phyloP scores from a whole-genome alignment of 331 rosid species.

The Phaseolus coccineus region DNA sequence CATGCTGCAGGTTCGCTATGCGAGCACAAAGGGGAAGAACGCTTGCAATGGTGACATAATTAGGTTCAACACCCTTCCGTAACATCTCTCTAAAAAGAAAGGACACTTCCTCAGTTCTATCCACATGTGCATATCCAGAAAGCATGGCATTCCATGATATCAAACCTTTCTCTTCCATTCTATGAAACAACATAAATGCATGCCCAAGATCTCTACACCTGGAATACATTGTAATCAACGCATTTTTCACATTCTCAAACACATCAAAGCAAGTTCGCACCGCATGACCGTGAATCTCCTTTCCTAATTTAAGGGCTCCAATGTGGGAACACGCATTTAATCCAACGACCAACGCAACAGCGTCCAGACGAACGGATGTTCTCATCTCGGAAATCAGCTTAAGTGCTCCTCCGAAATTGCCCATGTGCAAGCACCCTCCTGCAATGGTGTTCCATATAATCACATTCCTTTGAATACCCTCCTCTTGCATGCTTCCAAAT shows the following conservation, averaged over 20 bases:
- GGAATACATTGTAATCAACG: slow-evolving; percentile 91
- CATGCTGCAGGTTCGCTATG: slow-evolving; percentile 84
- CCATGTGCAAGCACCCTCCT: slow-evolving; percentile 71
- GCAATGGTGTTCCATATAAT: slow-evolving; percentile 83
- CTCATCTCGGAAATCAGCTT: slow-evolving; percentile 79
- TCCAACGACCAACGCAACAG: slow-evolving; percentile 70
- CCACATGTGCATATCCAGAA: slow-evolving; percentile 73
- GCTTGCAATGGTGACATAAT: slow-evolving; percentile 82
- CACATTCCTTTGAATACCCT: slow-evolving; percentile 56
- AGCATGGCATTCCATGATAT: slow-evolving; percentile 89
- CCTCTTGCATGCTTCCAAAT: slow-evolving; percentile 62
- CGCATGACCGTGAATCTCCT: slow-evolving; percentile 82
- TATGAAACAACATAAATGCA: slow-evolving; percentile 67
- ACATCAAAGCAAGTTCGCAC: slow-evolving; percentile 55
- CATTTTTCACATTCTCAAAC: slow-evolving; percentile 65
- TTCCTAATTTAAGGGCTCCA: slow-evolving; percentile 76
- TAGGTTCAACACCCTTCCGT: slow-evolving; percentile 67
- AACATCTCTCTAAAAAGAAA: slow-evolving; percentile 78
- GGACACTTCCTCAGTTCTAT: slow-evolving; percentile 75
- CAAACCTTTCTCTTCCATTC: slow-evolving; percentile 58
- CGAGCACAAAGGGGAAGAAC: slow-evolving; percentile 91
- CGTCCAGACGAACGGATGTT: slow-evolving; percentile 61
- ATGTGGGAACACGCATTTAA: slow-evolving; percentile 81
- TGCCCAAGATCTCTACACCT: slow-evolving; percentile 74
- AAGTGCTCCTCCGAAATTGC: slow-evolving; percentile 62